Conservation (phyloP, 140 eudicot species). For the Senecio squalidus region DNA sequence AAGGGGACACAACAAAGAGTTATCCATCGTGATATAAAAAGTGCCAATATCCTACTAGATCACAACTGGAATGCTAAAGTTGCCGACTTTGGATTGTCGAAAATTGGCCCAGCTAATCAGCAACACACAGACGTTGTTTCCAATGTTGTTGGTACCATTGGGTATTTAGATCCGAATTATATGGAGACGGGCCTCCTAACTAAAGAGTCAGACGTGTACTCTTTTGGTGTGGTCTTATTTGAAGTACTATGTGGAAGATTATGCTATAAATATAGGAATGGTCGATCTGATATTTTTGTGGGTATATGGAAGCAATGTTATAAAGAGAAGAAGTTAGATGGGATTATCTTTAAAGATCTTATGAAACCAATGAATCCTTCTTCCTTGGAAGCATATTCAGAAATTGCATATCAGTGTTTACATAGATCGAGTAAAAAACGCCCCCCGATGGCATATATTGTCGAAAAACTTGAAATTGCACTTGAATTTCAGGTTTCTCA, state of each 20-base stretch:
- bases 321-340: constrained; percentile 2
- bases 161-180: not conserved
- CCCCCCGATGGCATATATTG: constrained; percentile 7
- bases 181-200: not conserved
- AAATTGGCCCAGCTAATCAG: constrained; percentile 16
- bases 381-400: not conserved
- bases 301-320: constrained; percentile 1
- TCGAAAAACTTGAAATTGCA: constrained; percentile 12
- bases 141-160: constrained; percentile 3
- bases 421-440: not conserved
- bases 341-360: constrained; percentile 8
- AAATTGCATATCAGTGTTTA: constrained; percentile 18
- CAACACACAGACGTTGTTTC: not conserved
- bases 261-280: not conserved
- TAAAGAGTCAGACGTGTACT: constrained; percentile 16
- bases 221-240: constrained; percentile 18
- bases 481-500: not conserved
- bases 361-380: not conserved
- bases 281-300: not conserved
- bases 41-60: constrained; percentile 15
- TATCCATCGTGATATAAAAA: constrained; percentile 17
- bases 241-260: constrained; percentile 12
- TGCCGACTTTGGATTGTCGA: constrained; percentile 22
- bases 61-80: constrained; percentile 15
- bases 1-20: constrained; percentile 14